Base-by-base conservation (phyloP, 108 stramenopile species). In the Parietichytrium sp. region DNA sequence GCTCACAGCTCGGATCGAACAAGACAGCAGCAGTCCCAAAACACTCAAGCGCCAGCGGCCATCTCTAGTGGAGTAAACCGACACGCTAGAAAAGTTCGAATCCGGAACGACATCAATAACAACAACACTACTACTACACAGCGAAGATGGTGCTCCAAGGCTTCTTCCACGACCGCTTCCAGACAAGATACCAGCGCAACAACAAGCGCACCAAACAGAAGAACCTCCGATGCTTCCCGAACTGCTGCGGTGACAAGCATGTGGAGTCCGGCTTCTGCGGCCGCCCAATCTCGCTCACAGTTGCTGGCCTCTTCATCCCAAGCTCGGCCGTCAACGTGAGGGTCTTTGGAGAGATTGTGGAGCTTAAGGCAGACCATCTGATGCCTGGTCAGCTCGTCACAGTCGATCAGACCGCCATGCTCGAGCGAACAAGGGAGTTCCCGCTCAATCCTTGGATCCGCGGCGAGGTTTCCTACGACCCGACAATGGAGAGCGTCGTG, bases 201-300 rank as follows among this genome's bases (percentile, higher is more conserved):
- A 72, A 72, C 55, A 72, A 72, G 16, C 55, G 55, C 6, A 72
- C 36, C 55, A 38, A 38, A 13, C 55, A 31, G 55, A 72, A 72
- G 55, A 72, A 72, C 38, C 12, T 72, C 20, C 33, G 55, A 31
- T 72, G 55, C 55, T 72, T 72, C 29, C 55, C 55, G 30, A 4
- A 7, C 30, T 72, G 55, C 55, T 42, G 36, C 7, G 25, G 25
- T 55, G 25, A 42, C 13, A 42, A n/a, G 54, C 54, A 54, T 26
- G 26, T 27, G 4, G 61, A 72, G 2, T 26, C 25, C 26, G 54
- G 54, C 13, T 55, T 55, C 26, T 55, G 54, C 26, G 54, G 54
- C 16, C 54, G 29, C 25, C 54, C 23, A 27, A 27, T 55, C 25
- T 26, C 54, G 16, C 25, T 55, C 1, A 2, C 54, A 15, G 54